Evolutionary conservation across 176 grass and related monocot genomes (phyloP), one percentile per base, ranked within the genome.

Genomic region (Cenchrus purpureus): DNA sequence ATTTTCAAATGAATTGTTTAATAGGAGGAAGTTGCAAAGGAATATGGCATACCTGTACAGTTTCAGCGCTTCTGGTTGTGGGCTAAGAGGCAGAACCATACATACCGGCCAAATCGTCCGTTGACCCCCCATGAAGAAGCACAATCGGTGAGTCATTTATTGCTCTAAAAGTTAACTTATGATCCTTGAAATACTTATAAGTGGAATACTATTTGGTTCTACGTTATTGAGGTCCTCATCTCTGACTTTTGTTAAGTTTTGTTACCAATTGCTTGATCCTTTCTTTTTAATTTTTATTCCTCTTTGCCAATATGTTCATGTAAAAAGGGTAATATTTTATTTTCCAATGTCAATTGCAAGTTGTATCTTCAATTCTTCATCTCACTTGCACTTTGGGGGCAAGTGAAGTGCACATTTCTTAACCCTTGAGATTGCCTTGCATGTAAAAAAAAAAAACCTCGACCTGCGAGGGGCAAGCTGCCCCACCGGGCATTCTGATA

Each of bases 71-170:
- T 94, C 69, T 97, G 95, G 95, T 83, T 97, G 86, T 97, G 95
- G 95, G 95, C 95, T 76, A 97, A 97, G 90, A 87, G 95, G 76
- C 95, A 97, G 90, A 97, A 97, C 71, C 95, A 97, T 88, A 97
- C 95, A n/a, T 97, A 97, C 46, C 90, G 95, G 42, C 95, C 95
- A 10, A 97, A 97, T 78, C 89, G 95, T 70, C 95, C 90, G 43
- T 71, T 97, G 69, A 72, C 70, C 13, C 62, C 95, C 58, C 86
- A 91, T 65, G 95, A 97, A 77, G 95, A 97, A 85, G 68, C 88
- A 50, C 92, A 94, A 91, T 92, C 95, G 25, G 92, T 97, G 78
- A 90, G 92, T 81, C 22, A 61, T 61, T 52, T 68, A 53, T 58
- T 62, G 8, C 61, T 85, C 62, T 1, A 25, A 49, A 83, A 59